These are phyloP conservation scores for Melastoma candidum DNA, from an alignment of 441 rosid species.

Conservation along the genomic window DNA sequence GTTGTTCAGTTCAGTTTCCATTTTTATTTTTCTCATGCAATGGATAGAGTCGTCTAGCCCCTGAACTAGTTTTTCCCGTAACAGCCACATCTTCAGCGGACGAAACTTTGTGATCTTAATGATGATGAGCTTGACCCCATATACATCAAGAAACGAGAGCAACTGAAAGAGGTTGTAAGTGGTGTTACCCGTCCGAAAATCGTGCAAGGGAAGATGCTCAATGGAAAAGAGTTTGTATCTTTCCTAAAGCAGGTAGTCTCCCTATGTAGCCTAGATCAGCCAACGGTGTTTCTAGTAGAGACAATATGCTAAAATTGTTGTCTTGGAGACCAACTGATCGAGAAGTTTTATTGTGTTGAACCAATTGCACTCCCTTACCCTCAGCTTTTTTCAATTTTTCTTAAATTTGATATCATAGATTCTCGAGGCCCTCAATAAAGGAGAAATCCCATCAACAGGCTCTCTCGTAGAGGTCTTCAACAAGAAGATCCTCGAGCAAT, in stretches of 20 bases:
- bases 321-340: too few relatives aligned
- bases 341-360: too few relatives aligned
- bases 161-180: conserved; percentile 68
- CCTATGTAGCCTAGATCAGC: background rate
- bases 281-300: too few relatives aligned
- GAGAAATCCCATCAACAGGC: conserved; percentile 98
- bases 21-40: too few relatives aligned
- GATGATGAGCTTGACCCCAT: conserved; percentile 76
- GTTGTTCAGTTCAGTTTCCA: too few relatives aligned
- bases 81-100: conserved; percentile 97
- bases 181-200: conserved; percentile 80
- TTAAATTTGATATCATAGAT: conserved; percentile 44
- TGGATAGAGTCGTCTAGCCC: too few relatives aligned
- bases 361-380: too few relatives aligned
- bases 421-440: conserved; percentile 93
- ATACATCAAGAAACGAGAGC: conserved; percentile 72
- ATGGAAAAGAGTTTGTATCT: conserved; percentile 85
- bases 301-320: too few relatives aligned
- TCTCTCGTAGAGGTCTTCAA: conserved; percentile 96
- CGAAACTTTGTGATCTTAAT: conserved; percentile 93
- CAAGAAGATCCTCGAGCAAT: conserved; percentile 78
- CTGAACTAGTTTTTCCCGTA: conserved; percentile 18
- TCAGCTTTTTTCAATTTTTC: background rate
- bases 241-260: conserved; percentile 79
- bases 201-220: conserved; percentile 78